Evolutionary conservation across 768 basidiomycete genomes (phyloP), one percentile per base, ranked within the genome.

Genomic region (Dioszegia crocea): DNA sequence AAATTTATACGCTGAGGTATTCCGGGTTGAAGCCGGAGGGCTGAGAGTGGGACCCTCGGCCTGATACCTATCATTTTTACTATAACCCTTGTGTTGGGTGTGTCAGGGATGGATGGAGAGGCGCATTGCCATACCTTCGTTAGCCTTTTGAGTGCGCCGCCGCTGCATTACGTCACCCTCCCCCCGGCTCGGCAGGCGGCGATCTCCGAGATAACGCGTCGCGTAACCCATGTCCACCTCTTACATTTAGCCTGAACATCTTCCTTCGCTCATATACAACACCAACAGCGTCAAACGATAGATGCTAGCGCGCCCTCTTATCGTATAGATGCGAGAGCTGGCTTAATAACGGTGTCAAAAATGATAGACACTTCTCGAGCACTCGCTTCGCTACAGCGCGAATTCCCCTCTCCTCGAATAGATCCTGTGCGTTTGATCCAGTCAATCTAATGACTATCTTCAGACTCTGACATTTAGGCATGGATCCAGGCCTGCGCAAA

Each of bases 391-490:
- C 56, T 68, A 16, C 62, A 49, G 41, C 46, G 59, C 33, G 56
- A 61, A 27, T 69, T 63, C 53, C 63, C 67, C 0, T 21, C 47
- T 17, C 70, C 70, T 16, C 33, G 56, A 31, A 47, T 67, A 24
- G 58, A 69, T 55, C 63, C 65, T 44, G 70, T 72, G 23, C 47
- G 69, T 61, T 31, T 43, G 39, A 10, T 33, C n/a, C 17, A 43
- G 26, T 24, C 12, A 5, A 16, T 26, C 23, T 33, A 49, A 17
- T 48, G 46, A 50, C 47, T 27, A 64, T n/a, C 11, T n/a, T n/a
- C n/a, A n/a, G n/a, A n/a, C n/a, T n/a, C n/a, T n/a, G n/a, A n/a
- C n/a, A n/a, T n/a, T n/a, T 24, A 71, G 70, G 61, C 29, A 31
- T 71, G 70, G 70, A 62, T 71, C 0, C 31, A 31, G 41, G 54